Conservation (phyloP, 805 yeast species). For the Ogataea ganodermae region DNA sequence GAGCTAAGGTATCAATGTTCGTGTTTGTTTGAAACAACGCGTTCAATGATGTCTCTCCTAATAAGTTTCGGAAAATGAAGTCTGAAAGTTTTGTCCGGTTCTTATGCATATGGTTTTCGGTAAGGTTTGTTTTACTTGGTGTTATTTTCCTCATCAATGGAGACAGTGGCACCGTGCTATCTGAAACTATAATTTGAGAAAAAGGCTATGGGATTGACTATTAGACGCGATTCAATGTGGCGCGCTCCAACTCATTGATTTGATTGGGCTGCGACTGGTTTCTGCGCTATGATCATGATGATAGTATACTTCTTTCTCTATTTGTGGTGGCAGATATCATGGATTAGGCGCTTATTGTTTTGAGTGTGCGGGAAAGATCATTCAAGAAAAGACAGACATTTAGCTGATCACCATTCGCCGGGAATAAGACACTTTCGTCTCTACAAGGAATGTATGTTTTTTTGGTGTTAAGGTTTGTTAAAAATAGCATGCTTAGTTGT, state of each 20-base stretch:
- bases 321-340: too few relatives aligned
- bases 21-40: too few relatives aligned
- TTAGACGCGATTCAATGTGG: slow-evolving; percentile 34
- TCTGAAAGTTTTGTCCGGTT: background rate
- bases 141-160: background rate
- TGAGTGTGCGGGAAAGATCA: too few relatives aligned
- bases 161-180: background rate
- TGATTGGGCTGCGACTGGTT: slow-evolving; percentile 28
- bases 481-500: slow-evolving; percentile 11
- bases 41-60: background rate
- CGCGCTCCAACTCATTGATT: slow-evolving; percentile 24
- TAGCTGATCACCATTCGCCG: too few relatives aligned
- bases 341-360: too few relatives aligned
- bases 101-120: background rate
- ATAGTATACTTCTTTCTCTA: background rate
- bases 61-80: background rate
- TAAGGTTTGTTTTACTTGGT: background rate
- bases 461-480: slow-evolving; percentile 3
- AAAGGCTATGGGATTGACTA: background rate
- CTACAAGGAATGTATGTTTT: slow-evolving; percentile 1
- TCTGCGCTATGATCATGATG: slow-evolving; percentile 23
- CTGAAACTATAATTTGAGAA: background rate
- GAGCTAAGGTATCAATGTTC: too few relatives aligned
- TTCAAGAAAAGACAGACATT: too few relatives aligned
- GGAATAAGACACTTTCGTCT: background rate